Evolutionary conservation across 805 yeast species (phyloP).

Genomic region (Lachancea sp.): DNA sequence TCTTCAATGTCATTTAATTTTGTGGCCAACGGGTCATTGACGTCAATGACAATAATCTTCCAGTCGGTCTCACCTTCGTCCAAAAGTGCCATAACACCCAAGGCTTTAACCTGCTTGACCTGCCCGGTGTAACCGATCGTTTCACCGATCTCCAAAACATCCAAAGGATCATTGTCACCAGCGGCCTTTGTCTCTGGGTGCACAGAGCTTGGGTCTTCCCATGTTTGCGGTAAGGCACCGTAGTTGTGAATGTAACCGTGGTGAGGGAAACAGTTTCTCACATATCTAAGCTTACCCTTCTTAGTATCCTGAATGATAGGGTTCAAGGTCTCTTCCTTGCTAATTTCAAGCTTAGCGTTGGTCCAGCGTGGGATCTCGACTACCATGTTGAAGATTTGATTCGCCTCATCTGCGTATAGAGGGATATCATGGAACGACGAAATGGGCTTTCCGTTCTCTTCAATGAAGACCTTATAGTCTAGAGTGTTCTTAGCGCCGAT

Average conservation of each 20-base stretch:
- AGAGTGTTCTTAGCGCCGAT: constrained; percentile 93
- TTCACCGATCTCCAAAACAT: constrained; percentile 78
- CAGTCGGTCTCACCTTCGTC: constrained; percentile 91
- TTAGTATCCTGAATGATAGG: constrained; percentile 97
- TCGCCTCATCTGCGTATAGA: constrained; percentile 87
- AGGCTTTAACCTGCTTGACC: constrained; percentile 80
- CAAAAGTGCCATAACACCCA: constrained; percentile 90
- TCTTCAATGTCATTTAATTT: constrained; percentile 87
- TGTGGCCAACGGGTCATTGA: constrained; percentile 82
- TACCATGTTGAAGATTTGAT: constrained; percentile 80
- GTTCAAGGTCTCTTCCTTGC: constrained; percentile 75
- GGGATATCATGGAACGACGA: constrained; percentile 95
- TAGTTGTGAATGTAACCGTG: constrained; percentile 98
- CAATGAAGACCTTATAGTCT: constrained; percentile 86
- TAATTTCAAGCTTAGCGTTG: constrained; percentile 93
- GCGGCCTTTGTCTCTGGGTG: constrained; percentile 62
- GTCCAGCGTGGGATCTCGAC: constrained; percentile 99
- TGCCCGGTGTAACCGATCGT: constrained; percentile 60
- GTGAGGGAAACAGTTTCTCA: constrained; percentile 96
- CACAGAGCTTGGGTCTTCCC: constrained; percentile 66
- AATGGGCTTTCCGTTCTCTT: constrained; percentile 87
- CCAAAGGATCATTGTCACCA: constrained; percentile 85
- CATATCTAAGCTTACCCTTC: constrained; percentile 93
- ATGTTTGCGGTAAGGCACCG: constrained; percentile 96
- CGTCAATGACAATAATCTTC: constrained; percentile 86